Evolutionary conservation across 192 early-diverging fungal genomes (phyloP), one percentile per base, ranked within the genome.

Genomic region (Backusella circina): DNA sequence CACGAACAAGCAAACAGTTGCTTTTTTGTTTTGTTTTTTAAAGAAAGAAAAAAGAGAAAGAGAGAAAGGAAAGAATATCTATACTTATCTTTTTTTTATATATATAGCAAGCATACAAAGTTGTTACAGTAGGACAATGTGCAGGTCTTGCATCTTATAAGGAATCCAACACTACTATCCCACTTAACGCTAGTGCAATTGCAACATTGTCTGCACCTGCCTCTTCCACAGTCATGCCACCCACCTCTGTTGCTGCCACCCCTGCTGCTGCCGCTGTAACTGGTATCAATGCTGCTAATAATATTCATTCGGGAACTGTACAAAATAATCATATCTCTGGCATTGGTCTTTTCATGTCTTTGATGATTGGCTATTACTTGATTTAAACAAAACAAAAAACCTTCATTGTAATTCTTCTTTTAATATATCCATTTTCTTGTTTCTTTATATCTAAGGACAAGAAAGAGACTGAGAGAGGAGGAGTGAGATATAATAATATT

Each of bases 41-140:
- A n/a, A n/a, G n/a, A n/a, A 41, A 41, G 5, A 41, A 41, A 41
- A 18, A 41, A 41, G 2, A 66, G 31, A 12, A 32, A 66, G 23
- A 65, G 4, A 5, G 5, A n/a, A 30, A 67, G 16, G 18, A 33
- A 67, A 67, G 18, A 8, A 26, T 2, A 21, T 26, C 23, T 18
- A 12, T 26, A 57, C 54, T 57, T 57, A 57, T 10, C 10, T 23
- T 54, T 54, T 8, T 54, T 65, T 4, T 54, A 26, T 28, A 9
- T 54, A 35, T 38, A 65, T 68, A 77, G 67, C 73, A 75, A 67
- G 74, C 77, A 32, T 82, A 76, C 70, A 79, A 64, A 1, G 72
- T 82, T 1, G 71, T 37, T 7, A 73, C 82, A 15, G 75, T 79
- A 39, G 82, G 77, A 77, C 32, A 57, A 16, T 83, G 82, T 44